A percentile compares a stretch with the other conserved stretches of the same genome.
Evolutionary conservation across 2,329 filamentous ascomycete genomes (phyloP).

Genomic region (Trichoderma arundinaceum): DNA sequence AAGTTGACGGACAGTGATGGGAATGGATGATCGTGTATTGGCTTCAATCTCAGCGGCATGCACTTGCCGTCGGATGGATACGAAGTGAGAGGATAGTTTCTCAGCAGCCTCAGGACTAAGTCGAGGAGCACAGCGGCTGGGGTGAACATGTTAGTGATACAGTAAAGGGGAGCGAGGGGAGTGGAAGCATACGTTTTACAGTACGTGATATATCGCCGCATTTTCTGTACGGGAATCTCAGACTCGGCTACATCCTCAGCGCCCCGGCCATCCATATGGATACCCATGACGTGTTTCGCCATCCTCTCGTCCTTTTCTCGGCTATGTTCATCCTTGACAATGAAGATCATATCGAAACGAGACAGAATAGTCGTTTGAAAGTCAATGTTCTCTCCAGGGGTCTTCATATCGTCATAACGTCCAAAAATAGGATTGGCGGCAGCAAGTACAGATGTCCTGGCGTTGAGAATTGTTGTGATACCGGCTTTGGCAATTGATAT

Average conservation of each 20-base stretch:
- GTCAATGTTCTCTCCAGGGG: slow-evolving; percentile 97
- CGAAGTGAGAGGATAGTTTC: slow-evolving; percentile 96
- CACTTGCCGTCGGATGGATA: slow-evolving; percentile 92
- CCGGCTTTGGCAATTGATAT: slow-evolving; percentile 99
- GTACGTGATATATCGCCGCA: slow-evolving; percentile 96
- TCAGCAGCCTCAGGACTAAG: slow-evolving; percentile 90
- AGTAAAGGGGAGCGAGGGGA: neutral
- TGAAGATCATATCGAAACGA: slow-evolving; percentile 99
- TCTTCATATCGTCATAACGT: slow-evolving; percentile 97
- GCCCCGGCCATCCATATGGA: slow-evolving; percentile 90
- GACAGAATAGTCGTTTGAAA: slow-evolving; percentile 98
- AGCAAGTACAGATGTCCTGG: slow-evolving; percentile 90
- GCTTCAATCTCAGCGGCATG: slow-evolving; percentile 89
- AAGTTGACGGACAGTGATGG: slow-evolving; percentile 95
- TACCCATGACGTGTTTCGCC: slow-evolving; percentile 94
- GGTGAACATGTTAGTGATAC: slow-evolving; percentile 9
- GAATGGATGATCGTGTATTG: slow-evolving; percentile 89
- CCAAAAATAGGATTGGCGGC: slow-evolving; percentile 98
- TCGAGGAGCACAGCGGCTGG: slow-evolving; percentile 85
- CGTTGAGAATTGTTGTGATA: slow-evolving; percentile 97
- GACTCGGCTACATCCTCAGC: slow-evolving; percentile 82
- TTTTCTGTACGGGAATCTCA: slow-evolving; percentile 93
- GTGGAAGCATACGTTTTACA: slow-evolving; percentile 78
- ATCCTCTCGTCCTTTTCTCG: slow-evolving; percentile 89
- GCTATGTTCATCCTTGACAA: slow-evolving; percentile 94